Evolutionary conservation across 2,329 filamentous ascomycete species (phyloP).

Genomic region (Zymoseptoria passerinii): DNA sequence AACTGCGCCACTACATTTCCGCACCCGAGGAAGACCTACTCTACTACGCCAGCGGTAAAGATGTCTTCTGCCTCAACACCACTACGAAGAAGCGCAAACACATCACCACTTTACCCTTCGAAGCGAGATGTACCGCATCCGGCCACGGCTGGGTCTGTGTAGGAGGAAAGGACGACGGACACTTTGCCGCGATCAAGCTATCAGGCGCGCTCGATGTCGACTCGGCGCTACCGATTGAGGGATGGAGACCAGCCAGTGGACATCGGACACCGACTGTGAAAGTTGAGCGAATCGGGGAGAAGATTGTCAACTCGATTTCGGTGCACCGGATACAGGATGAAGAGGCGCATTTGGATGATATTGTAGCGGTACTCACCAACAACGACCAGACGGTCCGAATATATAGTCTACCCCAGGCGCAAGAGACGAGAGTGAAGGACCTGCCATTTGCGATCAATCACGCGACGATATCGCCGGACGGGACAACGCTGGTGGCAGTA

Average conservation of each 20-base stretch:
- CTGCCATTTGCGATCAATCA: constrained; percentile 88
- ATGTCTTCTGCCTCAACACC: constrained; percentile 53
- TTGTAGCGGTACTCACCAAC: constrained; percentile 72
- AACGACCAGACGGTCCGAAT: constrained; percentile 85
- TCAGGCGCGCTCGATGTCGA: constrained; percentile 46
- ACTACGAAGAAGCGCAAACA: constrained; percentile 62
- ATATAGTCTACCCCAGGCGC: constrained; percentile 63
- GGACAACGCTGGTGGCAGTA: constrained; percentile 68
- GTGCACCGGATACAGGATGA: constrained; percentile 53
- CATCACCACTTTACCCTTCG: constrained; percentile 60
- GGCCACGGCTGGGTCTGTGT: constrained; percentile 83
- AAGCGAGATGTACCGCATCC: constrained; percentile 78
- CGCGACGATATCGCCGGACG: constrained; percentile 86
- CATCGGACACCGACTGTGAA: constrained; percentile 37
- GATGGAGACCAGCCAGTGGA: constrained; percentile 8
- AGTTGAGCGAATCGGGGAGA: constrained; percentile 52
- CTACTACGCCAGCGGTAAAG: constrained; percentile 72
- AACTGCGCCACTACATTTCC: constrained; percentile 83
- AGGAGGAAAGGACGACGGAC: constrained; percentile 73
- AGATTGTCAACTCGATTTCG: constrained; percentile 60
- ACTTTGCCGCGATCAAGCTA: constrained; percentile 73
- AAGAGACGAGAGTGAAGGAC: constrained; percentile 60
- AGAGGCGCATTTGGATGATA: constrained; percentile 35
- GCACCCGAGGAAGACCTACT: constrained; percentile 66
- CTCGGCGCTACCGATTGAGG: constrained; percentile 47